Evolutionary conservation across 2,329 filamentous ascomycete genomes (phyloP), one percentile per base, ranked within the genome.

Genomic region (Keithomyces neogunnii): DNA sequence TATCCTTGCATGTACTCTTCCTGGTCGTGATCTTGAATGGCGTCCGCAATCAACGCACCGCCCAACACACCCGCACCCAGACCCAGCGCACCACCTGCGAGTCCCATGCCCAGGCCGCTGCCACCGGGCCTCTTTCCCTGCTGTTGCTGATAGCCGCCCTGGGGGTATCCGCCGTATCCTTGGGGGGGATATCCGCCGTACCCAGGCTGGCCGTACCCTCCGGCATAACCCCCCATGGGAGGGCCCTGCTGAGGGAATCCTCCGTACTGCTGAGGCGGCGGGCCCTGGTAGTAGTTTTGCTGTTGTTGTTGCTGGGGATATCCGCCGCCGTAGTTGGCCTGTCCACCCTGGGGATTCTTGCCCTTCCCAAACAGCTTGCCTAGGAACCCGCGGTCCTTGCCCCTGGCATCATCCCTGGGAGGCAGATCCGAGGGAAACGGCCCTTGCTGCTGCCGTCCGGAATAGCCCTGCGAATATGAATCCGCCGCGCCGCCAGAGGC

Each of bases 11-110:
- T 59, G 51, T 77, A 85, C 32, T 79, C 77, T 4, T 81, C 73
- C 53, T 85, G 69, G 57, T 87, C 68, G 45, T 77, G 65, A 54
- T 84, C 80, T 51, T 86, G 70, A 48, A 91, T 74, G 1, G 84
- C 84, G 62, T 86, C 75, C 2, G 77, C 84, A 33, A 95, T 68
- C 60, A 95, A 55, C 55, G 82, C 79, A 51, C 90, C 90, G 59
- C 89, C 91, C 1, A 96, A 61, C 63, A 96, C 63, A 66, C 90
- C 90, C 56, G 86, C 90, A 58, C 89, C 90, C 3, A 88, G 67
- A 71, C 90, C 90, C 43, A 95, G 72, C 28, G 88, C 88, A 48
- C 84, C 89, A 46, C 88, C 89, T 1, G 77, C 81, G 53, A 80
- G 76, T n/a, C 88, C 88, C 70, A 92, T 65, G 35, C 57, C 57